phyloP scores from a whole-genome alignment of 192 early-diverging fungal genomes.

The Backusella luteola region DNA sequence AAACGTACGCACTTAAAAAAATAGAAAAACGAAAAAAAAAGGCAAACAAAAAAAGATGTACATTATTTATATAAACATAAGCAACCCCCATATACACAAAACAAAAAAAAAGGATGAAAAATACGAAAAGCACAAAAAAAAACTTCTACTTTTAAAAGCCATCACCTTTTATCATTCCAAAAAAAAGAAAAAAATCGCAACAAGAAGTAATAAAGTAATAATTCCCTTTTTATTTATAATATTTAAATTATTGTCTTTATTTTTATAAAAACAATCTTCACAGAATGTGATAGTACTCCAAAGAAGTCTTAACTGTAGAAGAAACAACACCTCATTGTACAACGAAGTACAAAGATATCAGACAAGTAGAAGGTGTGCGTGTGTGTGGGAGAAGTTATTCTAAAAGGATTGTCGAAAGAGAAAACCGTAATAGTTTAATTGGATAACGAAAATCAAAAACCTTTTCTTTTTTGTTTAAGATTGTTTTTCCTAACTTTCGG shows the following conservation, averaged over 20 bases:
- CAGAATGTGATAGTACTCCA: not conserved
- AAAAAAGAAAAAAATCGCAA: not conserved
- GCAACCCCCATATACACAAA: not conserved
- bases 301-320: not conserved
- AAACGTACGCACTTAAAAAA: not conserved
- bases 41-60: not conserved
- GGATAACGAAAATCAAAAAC: not conserved
- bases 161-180: not conserved
- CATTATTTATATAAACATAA: constrained; percentile 3
- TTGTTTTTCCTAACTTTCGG: not conserved
- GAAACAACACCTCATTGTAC: not conserved
- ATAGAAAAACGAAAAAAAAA: not conserved
- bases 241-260: not conserved
- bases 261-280: not conserved
- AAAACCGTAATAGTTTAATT: not conserved
- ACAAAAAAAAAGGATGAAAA: not conserved
- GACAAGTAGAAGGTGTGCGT: not conserved
- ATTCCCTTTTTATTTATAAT: not conserved
- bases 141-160: not conserved
- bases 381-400: not conserved
- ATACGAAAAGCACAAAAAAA: not conserved
- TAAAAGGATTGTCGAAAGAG: not conserved
- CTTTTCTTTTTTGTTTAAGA: not conserved
- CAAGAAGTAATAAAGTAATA: not conserved
- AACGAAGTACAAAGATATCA: constrained; percentile 3